Evolutionary conservation across 352 stramenopile species (phyloP).

Genomic region (Globisporangium recalcitrans): DNA sequence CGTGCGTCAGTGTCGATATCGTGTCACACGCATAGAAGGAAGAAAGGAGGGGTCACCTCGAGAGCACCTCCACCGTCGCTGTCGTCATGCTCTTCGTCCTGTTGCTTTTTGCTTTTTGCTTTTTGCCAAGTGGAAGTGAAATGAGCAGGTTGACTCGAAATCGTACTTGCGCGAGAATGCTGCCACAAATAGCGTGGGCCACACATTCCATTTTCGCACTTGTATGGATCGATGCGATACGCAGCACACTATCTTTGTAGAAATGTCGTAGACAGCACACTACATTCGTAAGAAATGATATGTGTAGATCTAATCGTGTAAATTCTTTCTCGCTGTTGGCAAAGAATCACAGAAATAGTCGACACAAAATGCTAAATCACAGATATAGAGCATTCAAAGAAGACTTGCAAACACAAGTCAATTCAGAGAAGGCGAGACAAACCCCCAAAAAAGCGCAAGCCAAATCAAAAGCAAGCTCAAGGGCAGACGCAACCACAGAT

Average conservation of each 20-base stretch:
- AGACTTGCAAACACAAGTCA: too few species aligned
- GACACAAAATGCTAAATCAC: too few species aligned
- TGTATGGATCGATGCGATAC: neutral
- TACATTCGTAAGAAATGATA: neutral
- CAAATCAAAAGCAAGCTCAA: neutral
- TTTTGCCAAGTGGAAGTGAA: constrained; percentile 4
- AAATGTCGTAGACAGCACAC: too few species aligned
- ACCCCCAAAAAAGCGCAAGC: too few species aligned
- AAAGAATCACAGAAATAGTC: too few species aligned
- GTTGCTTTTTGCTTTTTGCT: constrained; percentile 5
- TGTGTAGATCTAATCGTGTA: neutral
- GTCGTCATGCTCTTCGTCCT: constrained; percentile 13
- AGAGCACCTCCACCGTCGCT: constrained; percentile 21
- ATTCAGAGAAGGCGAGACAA: too few species aligned
- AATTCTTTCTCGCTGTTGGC: neutral
- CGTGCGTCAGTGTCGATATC: neutral
- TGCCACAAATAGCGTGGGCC: neutral
- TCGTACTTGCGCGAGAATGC: neutral
- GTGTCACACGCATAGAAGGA: too few species aligned
- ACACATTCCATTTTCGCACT: neutral
- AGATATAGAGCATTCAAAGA: too few species aligned
- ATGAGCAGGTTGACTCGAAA: constrained; percentile 16
- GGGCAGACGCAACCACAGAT: neutral
- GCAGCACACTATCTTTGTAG: too few species aligned
- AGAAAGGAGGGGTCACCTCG: constrained; percentile 3